Evolutionary conservation across 371 early-diverging fungal species (phyloP), one percentile per base, ranked within the genome.

Genomic region (Saksenaea vasiformis): DNA sequence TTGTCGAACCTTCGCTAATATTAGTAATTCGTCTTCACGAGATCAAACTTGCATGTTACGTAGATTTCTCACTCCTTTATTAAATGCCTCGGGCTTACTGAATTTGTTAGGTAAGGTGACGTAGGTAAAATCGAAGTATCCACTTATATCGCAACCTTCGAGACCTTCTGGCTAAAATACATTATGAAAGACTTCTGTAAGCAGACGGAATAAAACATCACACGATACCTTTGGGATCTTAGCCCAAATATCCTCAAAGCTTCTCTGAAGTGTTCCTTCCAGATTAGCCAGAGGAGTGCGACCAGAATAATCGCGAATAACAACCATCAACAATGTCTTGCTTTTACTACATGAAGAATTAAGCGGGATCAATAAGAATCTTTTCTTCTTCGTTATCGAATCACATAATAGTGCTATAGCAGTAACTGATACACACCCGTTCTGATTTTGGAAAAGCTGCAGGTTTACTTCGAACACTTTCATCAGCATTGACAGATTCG

Each of bases 401-500:
- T n/a, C n/a, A n/a, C n/a, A n/a, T n/a, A n/a, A n/a, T n/a, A n/a
- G n/a, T n/a, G n/a, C n/a, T n/a, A n/a, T n/a, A n/a, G n/a, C n/a
- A n/a, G n/a, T n/a, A n/a, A n/a, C n/a, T n/a, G n/a, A n/a, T n/a
- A n/a, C n/a, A n/a, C n/a, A n/a, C n/a, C n/a, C n/a, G n/a, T n/a
- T n/a, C n/a, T n/a, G n/a, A n/a, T n/a, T n/a, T n/a, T n/a, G n/a
- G n/a, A 98, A 98, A 19, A 99, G 87, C 73, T 97, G 95, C 59
- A 98, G 76, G 71, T 98, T 96, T 60, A 98, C 98, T 67, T 99
- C 99, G 74, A 99, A 90, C 1, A 99, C 98, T 8, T 97, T 98
- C 76, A 95, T 97, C 38, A 99, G 83, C 56, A 99, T 80, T 14
- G 96, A 97, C 95, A 99, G 94, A 73, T 98, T 99, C 28, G 99